A percentile compares a stretch with the other conserved stretches of the same genome.
phyloP scores from a whole-genome alignment of 768 basidiomycete genomes.

The Hydnum rufescens region DNA sequence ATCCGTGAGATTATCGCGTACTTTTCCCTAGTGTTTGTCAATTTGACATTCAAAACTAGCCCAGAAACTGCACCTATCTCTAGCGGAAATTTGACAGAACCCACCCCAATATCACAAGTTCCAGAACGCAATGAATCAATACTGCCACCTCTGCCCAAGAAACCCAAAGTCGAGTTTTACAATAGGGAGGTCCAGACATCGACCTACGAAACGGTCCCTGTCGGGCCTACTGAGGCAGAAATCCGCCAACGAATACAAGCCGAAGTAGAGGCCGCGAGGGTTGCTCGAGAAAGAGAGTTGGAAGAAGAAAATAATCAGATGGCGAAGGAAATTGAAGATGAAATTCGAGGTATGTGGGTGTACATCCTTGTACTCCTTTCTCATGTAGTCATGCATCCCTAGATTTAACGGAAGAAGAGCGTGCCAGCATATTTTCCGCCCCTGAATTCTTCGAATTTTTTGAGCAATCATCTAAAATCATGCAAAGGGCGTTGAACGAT shows the following conservation, averaged over 20 bases:
- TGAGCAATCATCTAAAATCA: constrained; percentile 83
- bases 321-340: constrained; percentile 72
- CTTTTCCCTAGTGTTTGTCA: background rate
- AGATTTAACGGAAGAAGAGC: constrained; percentile 82
- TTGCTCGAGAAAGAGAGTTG: constrained; percentile 49
- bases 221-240: constrained; percentile 42
- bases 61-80: background rate
- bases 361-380: background rate
- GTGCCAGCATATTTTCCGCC: constrained; percentile 57
- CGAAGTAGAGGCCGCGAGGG: constrained; percentile 52
- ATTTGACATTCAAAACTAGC: background rate
- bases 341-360: constrained; percentile 42
- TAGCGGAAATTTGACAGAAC: background rate
- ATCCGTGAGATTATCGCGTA: background rate
- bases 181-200: constrained; percentile 75
- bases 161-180: constrained; percentile 47
- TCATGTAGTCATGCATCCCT: constrained; percentile 3
- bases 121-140: background rate
- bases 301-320: constrained; percentile 70
- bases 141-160: background rate
- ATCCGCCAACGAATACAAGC: constrained; percentile 46
- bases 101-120: background rate
- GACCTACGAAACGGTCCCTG: constrained; percentile 35
- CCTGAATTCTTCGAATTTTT: constrained; percentile 90
- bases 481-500: constrained; percentile 87